Percentiles rank a stretch among this genome's conserved stretches.
phyloP scores from a whole-genome alignment of 2,329 filamentous ascomycete genomes.

The Xylariaceae sp. region DNA sequence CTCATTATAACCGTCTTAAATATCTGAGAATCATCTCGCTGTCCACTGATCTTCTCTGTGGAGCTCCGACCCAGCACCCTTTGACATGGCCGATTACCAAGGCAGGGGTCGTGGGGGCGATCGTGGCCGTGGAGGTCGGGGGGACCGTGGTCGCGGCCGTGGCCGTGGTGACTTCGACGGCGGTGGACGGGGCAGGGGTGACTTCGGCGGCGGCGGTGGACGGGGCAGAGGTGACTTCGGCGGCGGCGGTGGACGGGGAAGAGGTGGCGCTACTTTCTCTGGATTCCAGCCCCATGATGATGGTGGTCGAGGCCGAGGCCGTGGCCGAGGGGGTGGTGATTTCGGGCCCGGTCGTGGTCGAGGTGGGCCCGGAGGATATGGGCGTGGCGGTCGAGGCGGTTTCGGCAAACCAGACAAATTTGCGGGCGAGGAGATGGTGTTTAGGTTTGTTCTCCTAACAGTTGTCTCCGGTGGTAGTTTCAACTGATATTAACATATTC shows the following conservation, averaged over 20 bases:
- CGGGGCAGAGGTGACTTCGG: constrained; percentile 26
- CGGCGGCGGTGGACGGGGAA: constrained; percentile 29
- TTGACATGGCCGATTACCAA: constrained; percentile 19
- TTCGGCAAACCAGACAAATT: constrained; percentile 34
- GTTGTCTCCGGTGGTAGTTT: too few species aligned
- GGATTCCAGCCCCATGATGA: constrained; percentile 21
- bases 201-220: constrained; percentile 16
- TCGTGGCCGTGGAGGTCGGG: constrained; percentile 18
- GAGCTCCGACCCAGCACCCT: background rate
- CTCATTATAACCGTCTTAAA: too few species aligned
- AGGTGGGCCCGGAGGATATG: constrained; percentile 11
- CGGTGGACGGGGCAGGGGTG: constrained; percentile 19
- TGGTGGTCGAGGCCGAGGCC: constrained; percentile 15
- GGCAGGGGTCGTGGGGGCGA: constrained; percentile 26
- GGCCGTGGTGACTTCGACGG: constrained; percentile 23
- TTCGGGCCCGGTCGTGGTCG: constrained; percentile 32
- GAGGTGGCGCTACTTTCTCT: constrained; percentile 28
- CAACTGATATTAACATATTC: constrained; percentile 14
- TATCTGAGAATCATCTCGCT: too few species aligned
- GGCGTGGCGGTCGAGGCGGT: constrained; percentile 26
- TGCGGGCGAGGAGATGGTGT: constrained; percentile 36
- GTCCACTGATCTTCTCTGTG: background rate
- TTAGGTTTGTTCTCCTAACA: constrained; percentile 37
- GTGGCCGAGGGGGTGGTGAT: constrained; percentile 22
- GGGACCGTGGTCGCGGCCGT: constrained; percentile 32